phyloP scores from a whole-genome alignment of 192 early-diverging fungal genomes.

The Linnemannia zychae region DNA sequence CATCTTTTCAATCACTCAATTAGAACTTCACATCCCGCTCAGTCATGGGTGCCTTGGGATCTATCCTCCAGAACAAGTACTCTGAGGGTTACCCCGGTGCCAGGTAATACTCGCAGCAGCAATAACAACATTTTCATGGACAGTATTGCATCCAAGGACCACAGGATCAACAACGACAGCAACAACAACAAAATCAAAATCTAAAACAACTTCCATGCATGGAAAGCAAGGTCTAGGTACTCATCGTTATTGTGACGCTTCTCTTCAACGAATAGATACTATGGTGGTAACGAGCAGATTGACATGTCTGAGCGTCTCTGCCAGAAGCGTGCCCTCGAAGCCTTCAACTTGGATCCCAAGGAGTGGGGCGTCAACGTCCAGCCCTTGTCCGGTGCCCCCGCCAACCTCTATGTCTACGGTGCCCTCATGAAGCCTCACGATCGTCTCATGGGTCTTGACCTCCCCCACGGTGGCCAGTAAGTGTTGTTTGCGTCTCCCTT shows the following conservation, averaged over 20 bases:
- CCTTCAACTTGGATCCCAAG: slow-evolving; percentile 83
- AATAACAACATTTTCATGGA: not conserved
- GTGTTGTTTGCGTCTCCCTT: not conserved
- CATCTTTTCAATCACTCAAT: not conserved
- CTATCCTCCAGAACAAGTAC: slow-evolving; percentile 99
- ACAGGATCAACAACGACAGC: too few species aligned
- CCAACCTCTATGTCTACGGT: slow-evolving; percentile 97
- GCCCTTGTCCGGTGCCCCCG: slow-evolving; percentile 94
- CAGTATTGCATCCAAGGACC: not conserved
- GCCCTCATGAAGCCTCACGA: slow-evolving; percentile 97
- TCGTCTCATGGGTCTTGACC: slow-evolving; percentile 97
- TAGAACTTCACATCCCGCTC: slow-evolving; percentile 98
- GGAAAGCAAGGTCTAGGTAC: not conserved
- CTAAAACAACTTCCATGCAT: not conserved
- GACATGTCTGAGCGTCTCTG: slow-evolving; percentile 95
- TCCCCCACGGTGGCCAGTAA: slow-evolving; percentile 98
- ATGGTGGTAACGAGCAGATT: slow-evolving; percentile 99
- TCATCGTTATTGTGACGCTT: not conserved
- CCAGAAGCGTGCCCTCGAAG: slow-evolving; percentile 95
- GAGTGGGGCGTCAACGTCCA: slow-evolving; percentile 99
- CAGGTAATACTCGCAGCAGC: slow-evolving; percentile 58
- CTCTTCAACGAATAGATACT: slow-evolving; percentile 74
- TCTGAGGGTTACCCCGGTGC: slow-evolving; percentile 98
- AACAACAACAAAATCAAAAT: not conserved
- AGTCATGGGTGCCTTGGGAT: slow-evolving; percentile 96